Evolutionary conservation across 2,329 filamentous ascomycete genomes (phyloP).

Genomic region (Fusarium agapanthi): DNA sequence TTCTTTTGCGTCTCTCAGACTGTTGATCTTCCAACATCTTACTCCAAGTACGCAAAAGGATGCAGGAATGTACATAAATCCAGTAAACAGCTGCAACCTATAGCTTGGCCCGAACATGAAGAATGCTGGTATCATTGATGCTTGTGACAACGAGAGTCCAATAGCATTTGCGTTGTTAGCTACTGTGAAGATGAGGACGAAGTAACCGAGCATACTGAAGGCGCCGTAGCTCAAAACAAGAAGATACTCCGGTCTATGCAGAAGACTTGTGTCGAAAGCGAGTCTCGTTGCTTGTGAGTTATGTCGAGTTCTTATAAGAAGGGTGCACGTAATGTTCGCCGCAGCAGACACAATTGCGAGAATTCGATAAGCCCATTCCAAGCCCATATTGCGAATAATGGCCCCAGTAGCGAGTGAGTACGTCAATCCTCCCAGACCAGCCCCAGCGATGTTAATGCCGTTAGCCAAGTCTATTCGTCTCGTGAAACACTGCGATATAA

Average conservation of each 20-base stretch:
- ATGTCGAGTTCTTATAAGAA: conserved; percentile 64
- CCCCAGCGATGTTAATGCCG: conserved; percentile 62
- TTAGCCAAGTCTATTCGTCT: conserved; percentile 65
- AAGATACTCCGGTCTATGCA: conserved; percentile 60
- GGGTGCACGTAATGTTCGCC: conserved; percentile 64
- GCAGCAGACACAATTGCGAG: conserved; percentile 56
- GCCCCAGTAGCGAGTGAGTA: conserved; percentile 45
- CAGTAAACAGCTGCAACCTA: conserved; percentile 12
- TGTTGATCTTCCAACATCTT: background rate
- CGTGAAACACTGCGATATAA: conserved; percentile 70
- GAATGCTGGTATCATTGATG: conserved; percentile 67
- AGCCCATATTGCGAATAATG: conserved; percentile 62
- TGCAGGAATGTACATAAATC: conserved; percentile 7
- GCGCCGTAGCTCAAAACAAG: conserved; percentile 67
- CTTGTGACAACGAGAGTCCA: conserved; percentile 67
- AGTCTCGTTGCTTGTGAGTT: background rate
- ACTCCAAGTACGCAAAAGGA: background rate
- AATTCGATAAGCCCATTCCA: conserved; percentile 66
- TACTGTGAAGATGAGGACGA: conserved; percentile 70
- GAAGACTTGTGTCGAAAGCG: conserved; percentile 18
- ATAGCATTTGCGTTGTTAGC: conserved; percentile 69
- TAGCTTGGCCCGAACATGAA: conserved; percentile 68
- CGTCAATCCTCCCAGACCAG: conserved; percentile 50
- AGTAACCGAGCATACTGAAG: conserved; percentile 71
- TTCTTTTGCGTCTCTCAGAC: background rate